These are phyloP conservation scores for Theobroma grandiflorum DNA, from an alignment of 441 rosid species.

Conservation along the genomic window DNA sequence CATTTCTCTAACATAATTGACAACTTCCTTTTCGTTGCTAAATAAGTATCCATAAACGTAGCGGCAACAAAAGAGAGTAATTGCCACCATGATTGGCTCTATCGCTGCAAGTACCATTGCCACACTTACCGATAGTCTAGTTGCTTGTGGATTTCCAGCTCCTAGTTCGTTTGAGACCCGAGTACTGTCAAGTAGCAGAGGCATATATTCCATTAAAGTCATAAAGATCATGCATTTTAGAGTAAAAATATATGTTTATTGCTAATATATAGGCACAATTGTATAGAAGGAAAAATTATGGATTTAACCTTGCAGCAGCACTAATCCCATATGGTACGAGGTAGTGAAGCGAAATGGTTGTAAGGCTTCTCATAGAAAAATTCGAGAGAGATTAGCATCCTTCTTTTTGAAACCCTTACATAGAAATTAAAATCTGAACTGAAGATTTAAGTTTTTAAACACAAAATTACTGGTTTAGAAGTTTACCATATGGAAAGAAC, in stretches of 20 bases:
- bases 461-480: not conserved
- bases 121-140: slow-evolving; percentile 44
- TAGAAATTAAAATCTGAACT: too few species aligned
- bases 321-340: slow-evolving; percentile 53
- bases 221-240: not conserved
- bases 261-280: not conserved
- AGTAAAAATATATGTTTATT: not conserved
- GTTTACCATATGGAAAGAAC: slow-evolving; percentile 57
- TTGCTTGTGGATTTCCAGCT: slow-evolving; percentile 47
- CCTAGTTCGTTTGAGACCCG: slow-evolving; percentile 62
- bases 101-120: slow-evolving; percentile 29
- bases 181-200: slow-evolving; percentile 35
- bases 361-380: slow-evolving; percentile 39
- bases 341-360: slow-evolving; percentile 45
- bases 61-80: slow-evolving; percentile 37
- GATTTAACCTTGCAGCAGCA: slow-evolving; percentile 51
- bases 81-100: slow-evolving; percentile 38
- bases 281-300: not conserved
- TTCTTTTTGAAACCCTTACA: not conserved
- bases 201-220: not conserved
- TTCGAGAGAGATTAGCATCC: too few species aligned
- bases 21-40: slow-evolving; percentile 42
- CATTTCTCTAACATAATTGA: slow-evolving; percentile 42
- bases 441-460: not conserved
- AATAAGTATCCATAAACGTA: slow-evolving; percentile 48